A percentile compares a stretch with the other conserved stretches of the same genome.
Conservation (phyloP, 257 asterid genomes). For the Solanum medicagineum region DNA sequence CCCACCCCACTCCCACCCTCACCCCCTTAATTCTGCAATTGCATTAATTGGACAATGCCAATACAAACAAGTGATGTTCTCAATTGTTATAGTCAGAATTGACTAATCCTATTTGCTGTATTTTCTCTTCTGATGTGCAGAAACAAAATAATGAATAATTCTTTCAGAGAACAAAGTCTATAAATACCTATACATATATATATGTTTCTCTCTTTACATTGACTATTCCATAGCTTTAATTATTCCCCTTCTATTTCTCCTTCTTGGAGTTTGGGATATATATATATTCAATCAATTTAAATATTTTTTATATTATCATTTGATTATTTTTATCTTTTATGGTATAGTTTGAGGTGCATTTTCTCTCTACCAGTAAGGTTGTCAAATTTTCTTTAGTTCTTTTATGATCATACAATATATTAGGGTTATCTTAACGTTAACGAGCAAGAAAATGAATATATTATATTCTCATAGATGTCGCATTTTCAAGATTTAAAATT, state of each 20-base stretch:
- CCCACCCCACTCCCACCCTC: neutral
- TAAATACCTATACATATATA: neutral
- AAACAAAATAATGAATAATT: constrained; percentile 3
- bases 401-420: neutral
- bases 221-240: neutral
- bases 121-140: neutral
- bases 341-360: neutral
- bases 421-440: neutral
- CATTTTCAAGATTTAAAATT: too few relatives aligned
- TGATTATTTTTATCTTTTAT: neutral
- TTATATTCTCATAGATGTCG: too few relatives aligned
- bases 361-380: neutral
- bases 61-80: constrained; percentile 3
- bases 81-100: constrained; percentile 44
- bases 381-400: too few relatives aligned
- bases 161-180: neutral
- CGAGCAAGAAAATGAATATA: neutral
- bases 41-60: constrained; percentile 3
- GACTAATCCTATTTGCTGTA: constrained; percentile 1
- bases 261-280: neutral
- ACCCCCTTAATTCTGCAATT: neutral
- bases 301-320: too few relatives aligned
- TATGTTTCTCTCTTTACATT: neutral
- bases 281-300: neutral
- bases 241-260: neutral